Base-by-base conservation (phyloP, 2,329 filamentous ascomycete species). In the Falciphora oryzae region DNA sequence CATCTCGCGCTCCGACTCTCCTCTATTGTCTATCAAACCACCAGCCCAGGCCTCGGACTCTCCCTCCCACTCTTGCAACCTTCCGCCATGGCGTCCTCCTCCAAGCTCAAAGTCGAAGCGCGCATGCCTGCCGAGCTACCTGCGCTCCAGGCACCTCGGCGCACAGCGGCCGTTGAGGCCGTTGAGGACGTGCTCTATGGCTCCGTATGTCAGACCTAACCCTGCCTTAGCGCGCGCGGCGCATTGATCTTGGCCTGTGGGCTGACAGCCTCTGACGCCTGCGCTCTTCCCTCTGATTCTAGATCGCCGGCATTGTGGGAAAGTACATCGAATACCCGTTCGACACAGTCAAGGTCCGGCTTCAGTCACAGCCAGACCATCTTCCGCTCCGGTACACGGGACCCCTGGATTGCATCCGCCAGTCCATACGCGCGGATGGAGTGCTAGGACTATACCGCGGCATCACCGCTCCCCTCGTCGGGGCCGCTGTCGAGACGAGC, bases 261-360 rank as follows among this genome's bases (percentile, higher is more conserved):
- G n/a, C 22, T 25, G 44, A 6, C 8, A 25, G 18, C 22, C 3
- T 22, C 58, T 60, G 29, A 32, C 27, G 29, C 8, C 29, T 35
- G 58, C 44, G 44, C 22, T 25, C n/a, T 53, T n/a, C 44, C 4
- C 18, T 53, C 60, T 6, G 29, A 16, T 53, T 18, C 3, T 68
- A 93, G 90, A 76, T 85, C 66, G 93, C 94, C 64, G 95, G 95
- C 66, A 86, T 96, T 66, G 88, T 92, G 50, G 94, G 94, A 67
- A 99, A 98, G 80, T 92, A 94, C 75, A 94, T 99, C 73, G 95
- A 99, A 76, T 99, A 97, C 75, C 95, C 95, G 29, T 99, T 99
- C 78, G 95, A 99, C 78, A 99, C 95, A 0, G 89, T 99, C 76
- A 99, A 99, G 79, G 95, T 99, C 66, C 91, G 95, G 57, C 85